Evolutionary conservation across 257 asterid species (phyloP).

Genomic region (Plantago ovata): DNA sequence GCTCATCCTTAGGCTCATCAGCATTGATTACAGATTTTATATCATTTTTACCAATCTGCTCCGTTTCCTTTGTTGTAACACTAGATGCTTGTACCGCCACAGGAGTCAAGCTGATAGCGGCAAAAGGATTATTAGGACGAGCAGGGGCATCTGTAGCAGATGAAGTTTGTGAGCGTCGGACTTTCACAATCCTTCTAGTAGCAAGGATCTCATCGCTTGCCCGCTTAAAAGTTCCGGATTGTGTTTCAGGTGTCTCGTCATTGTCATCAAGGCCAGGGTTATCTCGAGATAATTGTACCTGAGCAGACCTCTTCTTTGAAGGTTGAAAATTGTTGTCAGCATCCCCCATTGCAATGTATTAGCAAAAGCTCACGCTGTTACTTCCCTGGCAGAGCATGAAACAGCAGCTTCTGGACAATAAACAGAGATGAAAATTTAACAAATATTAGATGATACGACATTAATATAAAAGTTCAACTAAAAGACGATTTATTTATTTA

Average conservation of each 20-base stretch:
- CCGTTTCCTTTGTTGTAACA: conserved; percentile 28
- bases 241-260: conserved; percentile 56
- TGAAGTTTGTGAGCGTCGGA: conserved; percentile 57
- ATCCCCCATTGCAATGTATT: conserved; percentile 56
- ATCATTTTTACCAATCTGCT: conserved; percentile 24
- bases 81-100: conserved; percentile 28
- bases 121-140: conserved; percentile 68
- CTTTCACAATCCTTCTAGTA: conserved; percentile 78
- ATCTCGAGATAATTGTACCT: conserved; percentile 72
- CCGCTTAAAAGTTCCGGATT: conserved; percentile 72
- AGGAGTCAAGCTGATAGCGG: conserved; percentile 59
- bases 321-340: conserved; percentile 56
- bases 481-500: too few relatives aligned
- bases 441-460: too few relatives aligned
- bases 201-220: conserved; percentile 91
- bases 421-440: neutral
- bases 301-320: conserved; percentile 92
- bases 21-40: conserved; percentile 31
- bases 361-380: conserved; percentile 3
- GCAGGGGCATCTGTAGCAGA: conserved; percentile 35
- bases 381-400: conserved; percentile 12
- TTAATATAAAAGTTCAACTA: too few relatives aligned
- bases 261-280: conserved; percentile 87
- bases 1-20: conserved; percentile 29
- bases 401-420: conserved; percentile 23